Evolutionary conservation across 208 protist genomes (phyloP), one percentile per base, ranked within the genome.

Genomic region (Leishmania mexicana): DNA sequence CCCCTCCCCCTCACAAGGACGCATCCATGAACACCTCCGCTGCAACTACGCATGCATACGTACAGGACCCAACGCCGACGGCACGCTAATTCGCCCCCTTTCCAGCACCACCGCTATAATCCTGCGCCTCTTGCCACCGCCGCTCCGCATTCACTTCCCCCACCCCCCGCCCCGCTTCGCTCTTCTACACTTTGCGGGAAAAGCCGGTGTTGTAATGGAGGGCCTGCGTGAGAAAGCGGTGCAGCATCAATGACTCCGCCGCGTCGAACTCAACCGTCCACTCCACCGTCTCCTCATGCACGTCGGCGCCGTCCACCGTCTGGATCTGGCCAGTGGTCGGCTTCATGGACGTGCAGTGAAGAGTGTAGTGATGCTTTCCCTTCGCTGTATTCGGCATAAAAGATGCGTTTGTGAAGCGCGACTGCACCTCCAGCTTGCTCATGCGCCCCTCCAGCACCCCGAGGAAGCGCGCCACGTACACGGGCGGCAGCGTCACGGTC

Each of bases 141-240:
- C 19, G 11, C 21, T 38, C 19, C 40, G 38, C 38, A 47, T 28
- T 40, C 53, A 21, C 21, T 11, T 62, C 2, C 51, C 42, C 13
- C 31, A 35, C 31, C 31, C 31, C 31, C 31, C 31, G 31, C 31
- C 31, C 31, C 31, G 31, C 45, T 5, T 45, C n/a, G n/a, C 13
- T 24, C 35, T 6, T 71, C 49, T 71, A 81, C 45, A 77, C 21
- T 1, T 78, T 35, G 1, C 81, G 81, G 10, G 49, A 68, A 67
- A 97, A 97, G 0, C 94, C 94, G 2, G 87, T 91, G 88, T 97
- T 96, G 85, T 93, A 93, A 67, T 96, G 89, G 64, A 97, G 90
- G 13, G 92, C 88, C 84, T 96, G 92, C 3, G 91, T 86, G 13
- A 97, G 87, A 73, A 97, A 97, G 64, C 94, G 94, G 72, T 97